Conservation (phyloP, 257 asterid species). For the Coffea canephora region DNA sequence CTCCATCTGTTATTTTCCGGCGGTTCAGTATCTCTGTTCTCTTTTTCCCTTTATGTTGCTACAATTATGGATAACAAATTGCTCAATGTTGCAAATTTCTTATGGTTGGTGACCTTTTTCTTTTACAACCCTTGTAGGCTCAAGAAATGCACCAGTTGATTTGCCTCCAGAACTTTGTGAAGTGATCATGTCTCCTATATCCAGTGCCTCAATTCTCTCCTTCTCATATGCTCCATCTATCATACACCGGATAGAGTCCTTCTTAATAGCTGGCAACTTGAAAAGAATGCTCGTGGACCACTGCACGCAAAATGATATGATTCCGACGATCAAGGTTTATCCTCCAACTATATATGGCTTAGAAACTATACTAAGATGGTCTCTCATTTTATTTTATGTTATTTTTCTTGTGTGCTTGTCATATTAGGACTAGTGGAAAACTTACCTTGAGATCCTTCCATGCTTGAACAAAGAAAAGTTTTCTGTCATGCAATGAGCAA, state of each 20-base stretch:
- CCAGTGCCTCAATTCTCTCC: conserved; percentile 48
- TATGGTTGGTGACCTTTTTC: not conserved
- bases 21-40: not conserved
- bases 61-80: not conserved
- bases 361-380: too few species aligned
- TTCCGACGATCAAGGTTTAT: conserved; percentile 55
- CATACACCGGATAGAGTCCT: conserved; percentile 78
- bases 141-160: conserved; percentile 44
- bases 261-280: conserved; percentile 63
- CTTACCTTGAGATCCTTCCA: too few species aligned
- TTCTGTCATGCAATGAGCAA: too few species aligned
- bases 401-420: too few species aligned
- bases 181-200: conserved; percentile 62
- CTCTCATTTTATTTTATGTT: too few species aligned
- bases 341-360: not conserved
- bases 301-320: conserved; percentile 39
- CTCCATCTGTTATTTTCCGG: too few species aligned
- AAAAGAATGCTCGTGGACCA: conserved; percentile 43
- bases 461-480: too few species aligned
- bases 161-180: conserved; percentile 83
- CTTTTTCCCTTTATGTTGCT: not conserved
- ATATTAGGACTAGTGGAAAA: too few species aligned
- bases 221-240: conserved; percentile 65
- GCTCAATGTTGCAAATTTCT: not conserved
- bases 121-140: conserved; percentile 34